Percentiles rank a stretch among this genome's conserved stretches.
phyloP scores from a whole-genome alignment of 2,329 filamentous ascomycete species.

The Calonectria ilicicola region DNA sequence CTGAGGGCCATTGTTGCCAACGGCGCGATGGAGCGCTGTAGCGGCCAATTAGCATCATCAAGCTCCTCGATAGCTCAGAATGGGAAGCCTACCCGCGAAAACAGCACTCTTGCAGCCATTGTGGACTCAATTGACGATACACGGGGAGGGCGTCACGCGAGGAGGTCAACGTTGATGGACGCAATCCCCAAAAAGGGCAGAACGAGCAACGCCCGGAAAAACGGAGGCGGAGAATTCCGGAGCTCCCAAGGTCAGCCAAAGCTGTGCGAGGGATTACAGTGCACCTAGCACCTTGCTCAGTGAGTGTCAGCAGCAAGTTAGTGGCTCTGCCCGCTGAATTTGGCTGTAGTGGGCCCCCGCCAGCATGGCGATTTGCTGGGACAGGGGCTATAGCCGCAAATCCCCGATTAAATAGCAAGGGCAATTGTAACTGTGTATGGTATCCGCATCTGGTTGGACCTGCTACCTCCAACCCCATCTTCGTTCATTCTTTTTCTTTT shows the following conservation, averaged over 20 bases:
- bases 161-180: slow-evolving; percentile 34
- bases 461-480: slow-evolving; percentile 17
- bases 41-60: slow-evolving; percentile 44
- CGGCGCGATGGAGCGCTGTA: slow-evolving; percentile 64
- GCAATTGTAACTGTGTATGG: slow-evolving; percentile 7
- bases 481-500: slow-evolving; percentile 25
- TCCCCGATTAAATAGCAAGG: slow-evolving; percentile 17
- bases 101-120: slow-evolving; percentile 72
- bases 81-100: slow-evolving; percentile 61
- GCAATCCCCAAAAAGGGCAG: slow-evolving; percentile 33
- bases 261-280: slow-evolving; percentile 11
- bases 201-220: slow-evolving; percentile 42
- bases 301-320: not conserved
- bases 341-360: not conserved
- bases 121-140: slow-evolving; percentile 60
- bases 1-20: slow-evolving; percentile 65
- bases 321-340: not conserved
- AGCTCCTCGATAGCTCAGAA: slow-evolving; percentile 21
- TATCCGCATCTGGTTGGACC: slow-evolving; percentile 12
- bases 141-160: slow-evolving; percentile 41
- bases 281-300: not conserved
- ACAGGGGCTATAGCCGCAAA: slow-evolving; percentile 21
- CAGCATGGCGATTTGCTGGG: slow-evolving; percentile 17
- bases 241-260: slow-evolving; percentile 37
- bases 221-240: slow-evolving; percentile 43